Evolutionary conservation across 768 basidiomycete species (phyloP).

Genomic region (Tricholoma sp.): DNA sequence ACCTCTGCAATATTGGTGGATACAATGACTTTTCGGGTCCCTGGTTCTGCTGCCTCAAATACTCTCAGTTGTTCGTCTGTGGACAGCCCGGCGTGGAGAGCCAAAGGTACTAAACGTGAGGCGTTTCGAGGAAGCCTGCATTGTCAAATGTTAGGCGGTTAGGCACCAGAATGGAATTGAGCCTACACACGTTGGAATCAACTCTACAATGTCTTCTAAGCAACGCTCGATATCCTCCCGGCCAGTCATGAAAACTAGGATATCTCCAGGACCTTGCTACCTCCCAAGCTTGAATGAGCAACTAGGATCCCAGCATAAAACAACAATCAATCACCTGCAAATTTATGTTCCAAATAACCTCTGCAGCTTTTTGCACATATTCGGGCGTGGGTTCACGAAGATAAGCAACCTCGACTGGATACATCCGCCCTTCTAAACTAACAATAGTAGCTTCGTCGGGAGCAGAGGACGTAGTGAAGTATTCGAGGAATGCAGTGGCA

Average conservation of each 20-base stretch:
- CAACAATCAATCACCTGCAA: constrained; percentile 53
- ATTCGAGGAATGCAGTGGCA: constrained; percentile 82
- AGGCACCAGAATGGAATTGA: not conserved
- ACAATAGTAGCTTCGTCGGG: constrained; percentile 75
- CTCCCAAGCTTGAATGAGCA: constrained; percentile 6
- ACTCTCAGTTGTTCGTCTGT: constrained; percentile 84
- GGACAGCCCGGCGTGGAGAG: constrained; percentile 85
- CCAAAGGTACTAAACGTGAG: constrained; percentile 56
- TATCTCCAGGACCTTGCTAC: constrained; percentile 81
- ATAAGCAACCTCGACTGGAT: constrained; percentile 92
- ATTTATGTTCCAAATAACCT: constrained; percentile 80
- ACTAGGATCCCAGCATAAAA: not conserved
- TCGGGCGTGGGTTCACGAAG: constrained; percentile 71
- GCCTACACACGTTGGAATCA: constrained; percentile 56
- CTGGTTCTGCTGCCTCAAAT: constrained; percentile 72
- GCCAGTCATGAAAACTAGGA: constrained; percentile 92
- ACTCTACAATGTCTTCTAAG: constrained; percentile 73
- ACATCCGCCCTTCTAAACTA: constrained; percentile 90
- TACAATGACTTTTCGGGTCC: constrained; percentile 84
- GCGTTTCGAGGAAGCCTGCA: constrained; percentile 49
- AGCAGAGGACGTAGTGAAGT: constrained; percentile 68
- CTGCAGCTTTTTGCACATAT: constrained; percentile 77
- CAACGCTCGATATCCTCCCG: constrained; percentile 94
- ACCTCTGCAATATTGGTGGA: constrained; percentile 97
- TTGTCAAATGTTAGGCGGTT: not conserved